phyloP scores from a whole-genome alignment of 1,284 basidiomycete species.

The Leucoagaricus sp. region DNA sequence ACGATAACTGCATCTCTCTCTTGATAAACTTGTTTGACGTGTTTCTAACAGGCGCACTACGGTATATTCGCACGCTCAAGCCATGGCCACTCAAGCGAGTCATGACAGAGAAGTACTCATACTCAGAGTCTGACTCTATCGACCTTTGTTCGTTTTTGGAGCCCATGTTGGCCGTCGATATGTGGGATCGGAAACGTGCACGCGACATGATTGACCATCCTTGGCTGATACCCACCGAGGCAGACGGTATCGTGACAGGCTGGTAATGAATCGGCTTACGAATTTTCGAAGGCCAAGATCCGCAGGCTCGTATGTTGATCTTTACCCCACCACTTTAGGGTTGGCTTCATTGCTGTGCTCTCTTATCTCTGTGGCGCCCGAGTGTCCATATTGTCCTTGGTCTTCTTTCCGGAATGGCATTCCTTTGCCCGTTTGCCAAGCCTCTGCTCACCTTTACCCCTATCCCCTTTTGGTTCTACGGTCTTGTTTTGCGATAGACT shows the following conservation, averaged over 20 bases:
- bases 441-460: neutral
- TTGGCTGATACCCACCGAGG: conserved; percentile 64
- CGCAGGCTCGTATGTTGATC: neutral
- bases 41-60: conserved; percentile 51
- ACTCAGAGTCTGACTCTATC: conserved; percentile 57
- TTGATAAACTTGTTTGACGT: no score
- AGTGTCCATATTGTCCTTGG: neutral
- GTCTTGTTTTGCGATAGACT: conserved; percentile 5
- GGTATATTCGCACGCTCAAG: conserved; percentile 80
- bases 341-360: conserved; percentile 6
- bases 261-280: no score
- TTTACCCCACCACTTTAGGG: conserved; percentile 1
- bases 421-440: neutral
- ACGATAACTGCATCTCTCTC: conserved; percentile 27
- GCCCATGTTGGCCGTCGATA: conserved; percentile 80
- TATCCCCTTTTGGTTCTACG: neutral
- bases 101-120: conserved; percentile 84
- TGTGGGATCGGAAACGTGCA: conserved; percentile 69
- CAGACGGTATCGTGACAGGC: conserved; percentile 45
- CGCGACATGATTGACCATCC: conserved; percentile 70
- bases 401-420: neutral
- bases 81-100: conserved; percentile 85
- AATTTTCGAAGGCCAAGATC: neutral
- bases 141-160: conserved; percentile 71
- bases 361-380: neutral